phyloP scores from a whole-genome alignment of 371 early-diverging fungal genomes.

The Lichtheimia corymbifera region DNA sequence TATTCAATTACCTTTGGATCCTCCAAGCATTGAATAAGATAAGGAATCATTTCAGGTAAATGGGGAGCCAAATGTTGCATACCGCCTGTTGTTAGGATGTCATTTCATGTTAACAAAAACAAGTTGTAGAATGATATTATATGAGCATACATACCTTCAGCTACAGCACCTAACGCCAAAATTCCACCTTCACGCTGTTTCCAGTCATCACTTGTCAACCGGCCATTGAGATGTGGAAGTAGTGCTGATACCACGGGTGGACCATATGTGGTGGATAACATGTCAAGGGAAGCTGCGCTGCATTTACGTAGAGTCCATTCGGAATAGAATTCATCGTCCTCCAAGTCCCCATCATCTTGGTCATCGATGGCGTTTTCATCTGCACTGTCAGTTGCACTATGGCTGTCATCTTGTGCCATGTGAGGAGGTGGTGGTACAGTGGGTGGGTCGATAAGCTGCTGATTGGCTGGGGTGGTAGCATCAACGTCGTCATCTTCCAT shows the following conservation, averaged over 20 bases:
- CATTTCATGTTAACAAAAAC: neutral
- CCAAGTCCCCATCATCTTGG: slow-evolving; percentile 82
- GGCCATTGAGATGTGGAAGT: slow-evolving; percentile 77
- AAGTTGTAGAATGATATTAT: neutral
- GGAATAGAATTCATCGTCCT: slow-evolving; percentile 83
- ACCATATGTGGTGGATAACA: slow-evolving; percentile 77
- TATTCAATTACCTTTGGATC: slow-evolving; percentile 63
- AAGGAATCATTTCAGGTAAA: slow-evolving; percentile 82
- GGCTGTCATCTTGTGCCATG: neutral
- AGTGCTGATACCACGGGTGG: slow-evolving; percentile 72
- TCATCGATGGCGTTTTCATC: slow-evolving; percentile 67
- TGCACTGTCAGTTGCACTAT: slow-evolving; percentile 9
- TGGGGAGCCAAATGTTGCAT: slow-evolving; percentile 78
- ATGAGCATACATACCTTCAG: slow-evolving; percentile 65
- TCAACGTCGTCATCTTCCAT: slow-evolving; percentile 75
- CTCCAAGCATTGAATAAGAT: slow-evolving; percentile 70
- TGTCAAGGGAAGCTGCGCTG: slow-evolving; percentile 91
- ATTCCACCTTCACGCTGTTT: slow-evolving; percentile 87
- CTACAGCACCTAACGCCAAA: slow-evolving; percentile 93
- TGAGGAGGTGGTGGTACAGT: slow-evolving; percentile 54
- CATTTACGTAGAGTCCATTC: slow-evolving; percentile 97
- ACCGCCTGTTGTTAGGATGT: slow-evolving; percentile 53
- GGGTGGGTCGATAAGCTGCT: slow-evolving; percentile 83
- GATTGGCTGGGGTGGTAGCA: slow-evolving; percentile 69
- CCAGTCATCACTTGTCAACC: slow-evolving; percentile 82